A percentile compares a stretch with the other conserved stretches of the same genome.
Evolutionary conservation across 352 stramenopile species (phyloP).

Genomic region (Aphanomyces stellatus): DNA sequence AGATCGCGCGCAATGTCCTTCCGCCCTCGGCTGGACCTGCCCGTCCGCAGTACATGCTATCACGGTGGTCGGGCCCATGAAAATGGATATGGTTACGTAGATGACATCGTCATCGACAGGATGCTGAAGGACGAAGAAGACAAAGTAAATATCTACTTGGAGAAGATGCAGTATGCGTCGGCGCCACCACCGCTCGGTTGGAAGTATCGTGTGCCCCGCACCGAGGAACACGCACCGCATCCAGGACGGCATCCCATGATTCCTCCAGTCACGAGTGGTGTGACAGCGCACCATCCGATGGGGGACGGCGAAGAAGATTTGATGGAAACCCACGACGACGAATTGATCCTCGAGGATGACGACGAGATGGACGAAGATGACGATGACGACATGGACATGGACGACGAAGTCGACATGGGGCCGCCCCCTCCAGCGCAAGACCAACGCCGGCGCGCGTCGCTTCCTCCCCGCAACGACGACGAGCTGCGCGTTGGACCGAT

Average conservation of each 20-base stretch:
- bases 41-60: not conserved
- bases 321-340: not conserved
- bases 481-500: not conserved
- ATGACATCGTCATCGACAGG: not conserved
- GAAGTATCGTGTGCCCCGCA: not conserved
- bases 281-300: not conserved
- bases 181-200: not conserved
- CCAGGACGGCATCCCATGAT: no score
- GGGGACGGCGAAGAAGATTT: slow-evolving; percentile 14
- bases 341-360: not conserved
- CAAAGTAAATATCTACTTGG: not conserved
- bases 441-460: not conserved
- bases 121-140: not conserved
- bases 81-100: not conserved
- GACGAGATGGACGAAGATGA: slow-evolving; percentile 7
- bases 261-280: not conserved
- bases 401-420: not conserved
- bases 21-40: not conserved
- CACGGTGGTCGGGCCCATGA: not conserved
- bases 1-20: not conserved
- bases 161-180: slow-evolving; percentile 1
- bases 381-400: slow-evolving; percentile 14
- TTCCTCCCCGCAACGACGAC: not conserved
- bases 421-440: not conserved
- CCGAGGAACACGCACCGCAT: not conserved